A percentile compares a stretch with the other conserved stretches of the same genome.
Conservation (phyloP, 371 early-diverging fungal genomes). For the Dichotomocladium elegans region DNA sequence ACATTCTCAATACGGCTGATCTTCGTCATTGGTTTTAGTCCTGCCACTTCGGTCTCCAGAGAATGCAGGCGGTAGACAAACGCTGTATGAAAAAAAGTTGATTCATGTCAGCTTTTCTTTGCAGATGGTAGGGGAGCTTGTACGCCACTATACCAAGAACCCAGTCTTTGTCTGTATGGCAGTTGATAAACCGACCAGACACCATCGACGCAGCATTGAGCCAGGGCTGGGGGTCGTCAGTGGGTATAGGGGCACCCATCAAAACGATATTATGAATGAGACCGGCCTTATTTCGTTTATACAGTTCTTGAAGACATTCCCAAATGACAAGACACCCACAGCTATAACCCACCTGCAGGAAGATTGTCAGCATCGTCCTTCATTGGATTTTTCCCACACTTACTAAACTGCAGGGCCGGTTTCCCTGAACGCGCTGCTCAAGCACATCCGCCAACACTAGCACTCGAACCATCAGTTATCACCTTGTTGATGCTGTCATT, state of each 20-base stretch:
- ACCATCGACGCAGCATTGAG: slow-evolving; percentile 56
- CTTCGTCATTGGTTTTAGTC: slow-evolving; percentile 64
- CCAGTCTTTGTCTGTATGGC: slow-evolving; percentile 86
- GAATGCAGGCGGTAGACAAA: slow-evolving; percentile 73
- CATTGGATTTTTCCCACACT: neutral
- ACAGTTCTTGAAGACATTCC: slow-evolving; percentile 82
- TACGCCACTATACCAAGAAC: slow-evolving; percentile 60
- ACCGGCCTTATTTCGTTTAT: slow-evolving; percentile 47
- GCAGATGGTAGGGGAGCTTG: neutral
- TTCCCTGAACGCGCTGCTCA: slow-evolving; percentile 79
- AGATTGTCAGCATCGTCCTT: neutral
- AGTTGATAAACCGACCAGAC: slow-evolving; percentile 85
- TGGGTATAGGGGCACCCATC: slow-evolving; percentile 62
- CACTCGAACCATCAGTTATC: neutral
- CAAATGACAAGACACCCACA: slow-evolving; percentile 91
- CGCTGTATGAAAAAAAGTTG: slow-evolving; percentile 19
- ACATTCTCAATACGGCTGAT: slow-evolving; percentile 73
- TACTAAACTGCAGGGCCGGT: slow-evolving; percentile 88
- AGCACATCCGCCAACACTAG: slow-evolving; percentile 78
- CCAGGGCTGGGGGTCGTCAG: slow-evolving; percentile 46
- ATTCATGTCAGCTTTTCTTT: neutral
- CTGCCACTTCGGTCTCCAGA: slow-evolving; percentile 72
- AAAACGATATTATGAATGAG: slow-evolving; percentile 59
- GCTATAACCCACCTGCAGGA: slow-evolving; percentile 73
- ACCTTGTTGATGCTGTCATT: neutral